Base-by-base conservation (phyloP, 2,329 filamentous ascomycete genomes). In the Botrytis hyacinthi region DNA sequence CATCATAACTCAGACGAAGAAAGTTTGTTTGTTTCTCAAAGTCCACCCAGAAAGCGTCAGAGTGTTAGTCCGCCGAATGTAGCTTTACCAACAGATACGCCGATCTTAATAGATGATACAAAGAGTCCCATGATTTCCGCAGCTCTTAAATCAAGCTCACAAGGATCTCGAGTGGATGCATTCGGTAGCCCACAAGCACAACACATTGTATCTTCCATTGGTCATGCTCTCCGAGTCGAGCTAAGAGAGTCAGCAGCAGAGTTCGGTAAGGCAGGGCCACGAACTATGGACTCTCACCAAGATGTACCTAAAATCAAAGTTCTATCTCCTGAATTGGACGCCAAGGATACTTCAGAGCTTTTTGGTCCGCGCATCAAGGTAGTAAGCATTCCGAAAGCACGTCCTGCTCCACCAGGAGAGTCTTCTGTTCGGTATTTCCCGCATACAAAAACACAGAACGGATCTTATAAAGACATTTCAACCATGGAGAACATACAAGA, bases 111-210 rank as follows among this genome's bases (percentile, higher is more conserved):
- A 9, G 29, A 54, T 29, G 22, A 51, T 14, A 32, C 65, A 14
- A 73, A 48, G 29, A 66, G 29, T 61, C 70, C 63, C n/a, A 73
- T 16, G 5, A 35, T n/a, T 42, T 44, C 22, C 35, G 22, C 44
- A 26, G 14, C 6, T 14, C 74, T 59, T 1, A 74, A 76, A 46
- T 65, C 60, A 44, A 78, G 74, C 70, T 77, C 78, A 10, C 77
- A 78, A 71, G 63, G 44, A 40, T 77, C 78, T 32, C 76, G 76
- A 29, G 78, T 80, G 3, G 72, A 79, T 60, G 63, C 63, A 20
- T 78, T 78, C 63, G 79, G 79, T n/a, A 80, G 79, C 71, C 79
- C 79, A 37, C 74, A 74, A 14, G 77, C 77, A 26, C 42, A 62
- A 18, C 35, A 29, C 7, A 46, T 32, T 48, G 48, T 65, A 20